A percentile compares a stretch with the other conserved stretches of the same genome.
Evolutionary conservation across 441 rosid genomes (phyloP).

Genomic region (Eruca vesicaria): DNA sequence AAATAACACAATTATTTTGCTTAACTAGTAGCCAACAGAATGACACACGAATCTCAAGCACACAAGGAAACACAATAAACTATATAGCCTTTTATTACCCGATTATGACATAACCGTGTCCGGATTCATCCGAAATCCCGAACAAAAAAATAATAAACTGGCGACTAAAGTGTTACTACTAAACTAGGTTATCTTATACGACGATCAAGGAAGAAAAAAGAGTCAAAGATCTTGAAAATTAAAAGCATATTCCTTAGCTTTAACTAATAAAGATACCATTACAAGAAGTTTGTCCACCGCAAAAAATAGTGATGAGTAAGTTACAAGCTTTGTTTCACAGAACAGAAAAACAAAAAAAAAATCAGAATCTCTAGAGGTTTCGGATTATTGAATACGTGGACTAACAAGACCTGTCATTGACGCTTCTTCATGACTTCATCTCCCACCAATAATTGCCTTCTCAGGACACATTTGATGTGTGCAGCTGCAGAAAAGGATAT

Average conservation of each 20-base stretch:
- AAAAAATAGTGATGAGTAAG: constrained; percentile 14
- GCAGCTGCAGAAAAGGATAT: neutral
- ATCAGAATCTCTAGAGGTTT: constrained; percentile 16
- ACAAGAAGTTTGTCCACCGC: neutral
- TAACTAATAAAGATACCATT: constrained; percentile 21
- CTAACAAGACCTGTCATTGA: constrained; percentile 22
- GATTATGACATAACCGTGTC: constrained; percentile 31
- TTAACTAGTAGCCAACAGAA: constrained; percentile 26
- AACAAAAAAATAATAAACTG: neutral
- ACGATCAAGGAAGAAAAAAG: constrained; percentile 25
- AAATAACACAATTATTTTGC: neutral
- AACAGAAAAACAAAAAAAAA: neutral
- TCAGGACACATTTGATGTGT: constrained; percentile 23
- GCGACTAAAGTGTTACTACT: constrained; percentile 22
- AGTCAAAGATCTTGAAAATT: constrained; percentile 26
- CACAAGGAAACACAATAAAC: constrained; percentile 25
- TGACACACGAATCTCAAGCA: constrained; percentile 14
- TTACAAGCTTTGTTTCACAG: constrained; percentile 10
- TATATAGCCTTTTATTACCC: neutral
- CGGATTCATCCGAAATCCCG: constrained; percentile 9
- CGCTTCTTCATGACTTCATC: constrained; percentile 25
- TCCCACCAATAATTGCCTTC: constrained; percentile 10
- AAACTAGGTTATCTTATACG: constrained; percentile 35
- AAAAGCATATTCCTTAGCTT: constrained; percentile 29
- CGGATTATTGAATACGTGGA: constrained; percentile 26